Evolutionary conservation across 2,329 filamentous ascomycete species (phyloP).

Genomic region (Trichoderma pleuroti): DNA sequence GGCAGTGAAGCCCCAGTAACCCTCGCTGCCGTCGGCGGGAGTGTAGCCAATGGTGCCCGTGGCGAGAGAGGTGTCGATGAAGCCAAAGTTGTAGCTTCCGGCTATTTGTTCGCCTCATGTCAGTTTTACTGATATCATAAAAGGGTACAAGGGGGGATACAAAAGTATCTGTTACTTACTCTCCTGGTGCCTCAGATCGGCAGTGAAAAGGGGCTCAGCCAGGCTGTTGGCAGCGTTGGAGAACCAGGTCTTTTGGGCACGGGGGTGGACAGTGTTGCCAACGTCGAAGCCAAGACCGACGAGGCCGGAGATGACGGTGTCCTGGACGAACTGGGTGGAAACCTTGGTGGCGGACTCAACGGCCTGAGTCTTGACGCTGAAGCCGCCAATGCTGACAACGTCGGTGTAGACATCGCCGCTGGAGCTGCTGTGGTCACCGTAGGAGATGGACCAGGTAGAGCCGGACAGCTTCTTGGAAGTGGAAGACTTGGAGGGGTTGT

Average conservation of each 20-base stretch:
- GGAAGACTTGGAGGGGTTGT: slow-evolving; percentile 37
- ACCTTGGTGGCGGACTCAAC: slow-evolving; percentile 44
- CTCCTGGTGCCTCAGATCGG: slow-evolving; percentile 55
- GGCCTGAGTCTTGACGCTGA: slow-evolving; percentile 41
- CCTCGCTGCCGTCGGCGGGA: slow-evolving; percentile 56
- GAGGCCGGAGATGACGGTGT: slow-evolving; percentile 42
- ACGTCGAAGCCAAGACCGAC: slow-evolving; percentile 43
- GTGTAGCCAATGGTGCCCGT: slow-evolving; percentile 60
- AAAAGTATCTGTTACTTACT: slow-evolving; percentile 25
- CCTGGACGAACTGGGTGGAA: slow-evolving; percentile 38
- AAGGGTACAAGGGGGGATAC: slow-evolving; percentile 1
- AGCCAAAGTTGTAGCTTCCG: slow-evolving; percentile 72
- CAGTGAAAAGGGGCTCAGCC: slow-evolving; percentile 56
- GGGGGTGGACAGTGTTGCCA: slow-evolving; percentile 42
- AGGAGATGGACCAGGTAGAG: slow-evolving; percentile 41
- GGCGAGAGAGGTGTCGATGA: slow-evolving; percentile 62
- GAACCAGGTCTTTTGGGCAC: slow-evolving; percentile 43
- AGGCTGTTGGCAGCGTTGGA: slow-evolving; percentile 30
- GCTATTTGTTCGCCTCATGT: slow-evolving; percentile 25
- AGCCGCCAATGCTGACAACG: slow-evolving; percentile 39
- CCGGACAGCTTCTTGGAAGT: slow-evolving; percentile 37
- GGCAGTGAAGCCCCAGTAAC: slow-evolving; percentile 55
- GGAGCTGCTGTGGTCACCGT: slow-evolving; percentile 43
- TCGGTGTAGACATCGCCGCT: slow-evolving; percentile 44
- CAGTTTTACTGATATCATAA: not conserved